Evolutionary conservation across 805 yeast species (phyloP), one percentile per base, ranked within the genome.

Genomic region (Teunomyces gatunensis): DNA sequence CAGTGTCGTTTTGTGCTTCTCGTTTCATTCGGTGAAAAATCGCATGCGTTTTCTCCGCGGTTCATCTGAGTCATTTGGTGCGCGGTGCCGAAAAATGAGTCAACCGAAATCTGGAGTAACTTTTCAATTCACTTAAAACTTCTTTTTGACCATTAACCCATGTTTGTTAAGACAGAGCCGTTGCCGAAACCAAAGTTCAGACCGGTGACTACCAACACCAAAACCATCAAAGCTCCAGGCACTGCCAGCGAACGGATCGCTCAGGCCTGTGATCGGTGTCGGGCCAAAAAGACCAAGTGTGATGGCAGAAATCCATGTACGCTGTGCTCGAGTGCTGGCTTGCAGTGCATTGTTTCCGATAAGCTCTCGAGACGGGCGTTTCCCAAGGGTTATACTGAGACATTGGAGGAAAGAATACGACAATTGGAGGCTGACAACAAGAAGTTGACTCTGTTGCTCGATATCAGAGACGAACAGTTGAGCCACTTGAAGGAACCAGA

Each of bases 311-410:
- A 81, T 49, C 86, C 86, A 3, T 90, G 97, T 63, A 79, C 92
- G 0, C 85, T 87, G 50, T 90, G 97, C 71, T 83, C 81, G 10
- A 77, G 83, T 5, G 94, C 88, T 3, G 97, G 96, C 3, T 78
- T 90, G 48, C 92, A 88, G 53, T 90, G 97, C 65, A 85, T 85
- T 47, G 86, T 89, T n/a, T 83, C 91, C 13, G 96, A 90, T 61
- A 85, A 85, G 55, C 72, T 90, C n/a, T 80, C 91, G 0, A 76
- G 97, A 48, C 74, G 91, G 52, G 92, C 96, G 0, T 90, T 85
- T 58, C 97, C 97, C 0, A 77, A 95, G 61, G 97, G 97, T 0
- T 90, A 90, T 58, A 90, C 97, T 0, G 97, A 90, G 66, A 84
- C 90, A 2, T 65, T 90, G 46, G 97, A 90, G 61, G 95, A 89